Percentiles rank a stretch among this genome's conserved stretches.
phyloP scores from a whole-genome alignment of 306 rosid genomes.

The Astragalus glycyphyllos region DNA sequence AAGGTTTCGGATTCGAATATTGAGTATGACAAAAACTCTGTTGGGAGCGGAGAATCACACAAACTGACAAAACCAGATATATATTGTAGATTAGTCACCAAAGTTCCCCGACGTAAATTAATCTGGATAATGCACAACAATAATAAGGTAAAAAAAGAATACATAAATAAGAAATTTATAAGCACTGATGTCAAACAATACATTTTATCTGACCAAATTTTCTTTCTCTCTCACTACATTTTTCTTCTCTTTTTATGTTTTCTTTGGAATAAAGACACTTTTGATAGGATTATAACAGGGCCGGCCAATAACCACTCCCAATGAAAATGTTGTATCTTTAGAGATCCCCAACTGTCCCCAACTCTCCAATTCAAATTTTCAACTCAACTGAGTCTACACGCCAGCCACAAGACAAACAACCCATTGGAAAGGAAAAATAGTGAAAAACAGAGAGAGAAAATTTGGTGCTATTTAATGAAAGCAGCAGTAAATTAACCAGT shows the following conservation, averaged over 20 bases:
- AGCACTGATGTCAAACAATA: too few species aligned
- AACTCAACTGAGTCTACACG: constrained; percentile 38
- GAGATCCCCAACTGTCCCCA: constrained; percentile 29
- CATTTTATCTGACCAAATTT: too few species aligned
- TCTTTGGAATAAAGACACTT: background rate
- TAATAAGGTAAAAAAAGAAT: too few species aligned
- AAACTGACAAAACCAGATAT: too few species aligned
- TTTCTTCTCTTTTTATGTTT: background rate
- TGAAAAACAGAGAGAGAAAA: constrained; percentile 22
- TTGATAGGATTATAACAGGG: background rate
- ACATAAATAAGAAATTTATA: too few species aligned
- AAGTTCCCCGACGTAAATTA: too few species aligned
- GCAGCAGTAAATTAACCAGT: constrained; percentile 47
- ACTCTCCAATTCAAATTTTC: constrained; percentile 42
- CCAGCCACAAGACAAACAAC: constrained; percentile 44
- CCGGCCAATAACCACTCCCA: constrained; percentile 31
- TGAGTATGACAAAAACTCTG: too few species aligned
- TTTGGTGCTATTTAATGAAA: constrained; percentile 40
- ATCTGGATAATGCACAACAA: too few species aligned
- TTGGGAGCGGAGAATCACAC: too few species aligned
- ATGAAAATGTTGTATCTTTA: background rate
- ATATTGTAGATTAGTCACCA: too few species aligned
- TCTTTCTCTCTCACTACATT: too few species aligned
- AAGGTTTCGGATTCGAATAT: too few species aligned
- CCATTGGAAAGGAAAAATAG: constrained; percentile 9